Evolutionary conservation across 208 protist species (phyloP).

Genomic region (Leishmania braziliensis): DNA sequence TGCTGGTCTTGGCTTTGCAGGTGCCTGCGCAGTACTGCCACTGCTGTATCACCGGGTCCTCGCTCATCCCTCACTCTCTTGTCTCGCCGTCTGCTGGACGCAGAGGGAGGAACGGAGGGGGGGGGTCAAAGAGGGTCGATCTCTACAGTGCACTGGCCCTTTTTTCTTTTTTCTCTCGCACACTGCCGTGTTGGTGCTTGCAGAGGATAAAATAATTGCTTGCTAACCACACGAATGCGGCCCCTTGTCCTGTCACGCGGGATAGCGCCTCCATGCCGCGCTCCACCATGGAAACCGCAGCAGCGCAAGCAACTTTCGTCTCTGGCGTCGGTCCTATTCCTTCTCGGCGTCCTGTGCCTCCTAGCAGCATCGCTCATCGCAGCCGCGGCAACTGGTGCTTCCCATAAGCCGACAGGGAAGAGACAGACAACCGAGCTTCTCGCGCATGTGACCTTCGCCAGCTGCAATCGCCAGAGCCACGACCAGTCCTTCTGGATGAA

Average conservation of each 20-base stretch:
- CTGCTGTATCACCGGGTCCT: not conserved
- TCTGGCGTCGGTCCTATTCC: not conserved
- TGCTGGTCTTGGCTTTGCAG: not conserved
- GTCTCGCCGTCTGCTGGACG: not conserved
- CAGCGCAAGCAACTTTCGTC: not conserved
- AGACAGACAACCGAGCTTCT: conserved; percentile 15
- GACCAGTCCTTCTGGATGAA: conserved; percentile 70
- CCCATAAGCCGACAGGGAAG: not conserved
- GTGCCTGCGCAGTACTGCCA: not conserved
- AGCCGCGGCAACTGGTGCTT: not conserved
- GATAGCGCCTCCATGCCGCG: not conserved
- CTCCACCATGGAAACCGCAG: not conserved
- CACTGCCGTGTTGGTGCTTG: not conserved
- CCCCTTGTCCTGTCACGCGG: not conserved
- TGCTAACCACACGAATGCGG: not conserved
- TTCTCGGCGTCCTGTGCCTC: not conserved
- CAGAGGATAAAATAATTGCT: not conserved
- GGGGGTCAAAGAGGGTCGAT: not conserved
- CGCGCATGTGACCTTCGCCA: conserved; percentile 64
- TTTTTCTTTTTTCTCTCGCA: not conserved
- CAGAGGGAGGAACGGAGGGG: not conserved
- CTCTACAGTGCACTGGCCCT: not conserved
- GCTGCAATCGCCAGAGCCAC: conserved; percentile 60
- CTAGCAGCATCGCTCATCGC: not conserved
- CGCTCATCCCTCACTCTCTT: not conserved